Evolutionary conservation across 345 rosid genomes (phyloP).

Genomic region (Durio zibethinus): DNA sequence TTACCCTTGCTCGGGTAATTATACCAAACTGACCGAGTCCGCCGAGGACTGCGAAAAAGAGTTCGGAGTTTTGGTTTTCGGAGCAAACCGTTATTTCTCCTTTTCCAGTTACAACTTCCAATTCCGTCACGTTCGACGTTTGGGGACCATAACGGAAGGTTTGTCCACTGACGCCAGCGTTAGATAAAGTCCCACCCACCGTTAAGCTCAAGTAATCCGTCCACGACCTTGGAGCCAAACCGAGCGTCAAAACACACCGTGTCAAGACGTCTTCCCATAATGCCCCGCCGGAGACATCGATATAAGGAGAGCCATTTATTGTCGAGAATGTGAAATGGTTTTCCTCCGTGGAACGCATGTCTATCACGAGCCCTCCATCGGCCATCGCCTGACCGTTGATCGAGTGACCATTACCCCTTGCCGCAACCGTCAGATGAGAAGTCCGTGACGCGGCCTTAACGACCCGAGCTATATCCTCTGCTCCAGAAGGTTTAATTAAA

Average conservation of each 20-base stretch:
- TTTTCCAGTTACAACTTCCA: constrained; percentile 84
- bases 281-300: constrained; percentile 86
- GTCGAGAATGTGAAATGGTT: constrained; percentile 37
- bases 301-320: constrained; percentile 26
- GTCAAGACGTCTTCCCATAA: constrained; percentile 84
- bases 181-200: constrained; percentile 91
- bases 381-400: constrained; percentile 98
- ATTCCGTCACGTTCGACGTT: constrained; percentile 74
- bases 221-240: constrained; percentile 87
- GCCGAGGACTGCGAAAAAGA: constrained; percentile 72
- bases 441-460: constrained; percentile 51
- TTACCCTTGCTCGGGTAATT: constrained; percentile 73
- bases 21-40: constrained; percentile 96
- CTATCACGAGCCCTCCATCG: constrained; percentile 68
- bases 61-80: constrained; percentile 46
- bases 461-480: constrained; percentile 62
- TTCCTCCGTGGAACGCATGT: constrained; percentile 64
- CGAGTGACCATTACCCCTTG: constrained; percentile 95
- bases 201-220: constrained; percentile 84
- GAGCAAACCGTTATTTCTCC: constrained; percentile 66
- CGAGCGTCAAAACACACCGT: constrained; percentile 51
- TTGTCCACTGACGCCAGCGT: constrained; percentile 97
- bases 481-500: constrained; percentile 50
- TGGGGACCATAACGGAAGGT: constrained; percentile 92
- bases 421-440: constrained; percentile 73